Evolutionary conservation across 2,329 filamentous ascomycete genomes (phyloP).

Genomic region (Achaetomium macrosporum): DNA sequence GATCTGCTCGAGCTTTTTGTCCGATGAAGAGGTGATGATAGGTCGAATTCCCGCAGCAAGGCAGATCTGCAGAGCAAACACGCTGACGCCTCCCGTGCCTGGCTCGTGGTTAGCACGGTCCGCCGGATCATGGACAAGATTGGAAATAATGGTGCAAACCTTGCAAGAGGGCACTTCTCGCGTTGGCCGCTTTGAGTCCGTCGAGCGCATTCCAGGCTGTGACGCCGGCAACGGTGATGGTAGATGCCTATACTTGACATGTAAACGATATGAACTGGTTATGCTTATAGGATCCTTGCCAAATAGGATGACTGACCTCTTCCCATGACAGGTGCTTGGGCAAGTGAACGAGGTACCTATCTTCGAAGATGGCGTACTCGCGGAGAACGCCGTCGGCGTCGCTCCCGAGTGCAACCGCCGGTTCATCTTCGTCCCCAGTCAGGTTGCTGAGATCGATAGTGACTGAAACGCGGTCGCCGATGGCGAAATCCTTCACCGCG

Average conservation of each 20-base stretch:
- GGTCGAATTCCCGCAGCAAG: conserved; percentile 23
- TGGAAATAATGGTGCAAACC: background rate
- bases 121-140: background rate
- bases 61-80: conserved; percentile 25
- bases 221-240: conserved; percentile 21
- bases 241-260: conserved; percentile 18
- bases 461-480: conserved; percentile 23
- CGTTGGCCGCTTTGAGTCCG: background rate
- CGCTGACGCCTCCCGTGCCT: conserved; percentile 28
- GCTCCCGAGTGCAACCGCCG: conserved; percentile 12
- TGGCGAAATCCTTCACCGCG: conserved; percentile 18
- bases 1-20: conserved; percentile 24
- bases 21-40: conserved; percentile 29
- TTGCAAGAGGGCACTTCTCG: conserved; percentile 11
- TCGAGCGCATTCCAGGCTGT: conserved; percentile 24
- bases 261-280: background rate
- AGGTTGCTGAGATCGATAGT: conserved; percentile 16
- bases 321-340: conserved; percentile 23
- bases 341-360: conserved; percentile 17
- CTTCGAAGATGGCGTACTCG: conserved; percentile 24
- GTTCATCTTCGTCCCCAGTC: conserved; percentile 4
- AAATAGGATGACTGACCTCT: conserved; percentile 18
- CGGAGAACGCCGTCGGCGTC: conserved; percentile 21
- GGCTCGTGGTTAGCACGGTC: background rate
- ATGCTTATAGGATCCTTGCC: background rate